These are phyloP conservation scores for Candida mesenterica DNA, from an alignment of 1,139 yeast species.

Conservation along the genomic window DNA sequence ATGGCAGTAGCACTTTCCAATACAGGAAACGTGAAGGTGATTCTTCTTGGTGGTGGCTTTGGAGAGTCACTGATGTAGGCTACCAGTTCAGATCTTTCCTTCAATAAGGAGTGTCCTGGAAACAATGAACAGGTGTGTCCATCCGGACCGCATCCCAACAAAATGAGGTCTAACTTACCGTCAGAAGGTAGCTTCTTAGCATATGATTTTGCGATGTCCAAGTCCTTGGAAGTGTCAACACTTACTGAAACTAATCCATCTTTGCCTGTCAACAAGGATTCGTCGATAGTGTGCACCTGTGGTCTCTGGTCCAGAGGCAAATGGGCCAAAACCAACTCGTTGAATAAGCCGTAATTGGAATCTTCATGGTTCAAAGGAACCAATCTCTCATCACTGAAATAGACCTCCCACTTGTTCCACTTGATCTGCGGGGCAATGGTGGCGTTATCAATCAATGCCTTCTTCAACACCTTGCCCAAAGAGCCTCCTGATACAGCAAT, in stretches of 20 bases:
- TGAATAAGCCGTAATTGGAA: constrained; percentile 66
- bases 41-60: constrained; percentile 76
- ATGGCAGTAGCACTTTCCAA: constrained; percentile 54
- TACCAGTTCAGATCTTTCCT: constrained; percentile 38
- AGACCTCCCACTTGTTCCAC: constrained; percentile 87
- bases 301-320: constrained; percentile 39
- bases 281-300: constrained; percentile 51
- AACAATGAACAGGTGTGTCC: constrained; percentile 80
- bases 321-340: constrained; percentile 51
- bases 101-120: constrained; percentile 53
- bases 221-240: constrained; percentile 38
- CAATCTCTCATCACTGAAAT: constrained; percentile 94
- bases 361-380: constrained; percentile 83
- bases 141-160: constrained; percentile 78
- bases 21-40: constrained; percentile 67
- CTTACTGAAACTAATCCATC: constrained; percentile 41
- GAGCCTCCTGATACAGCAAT: constrained; percentile 93
- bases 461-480: constrained; percentile 69
- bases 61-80: constrained; percentile 60
- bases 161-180: constrained; percentile 50
- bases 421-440: constrained; percentile 45
- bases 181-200: constrained; percentile 43
- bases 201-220: constrained; percentile 51
- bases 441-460: constrained; percentile 62
- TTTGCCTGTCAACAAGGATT: constrained; percentile 41